Conservation (phyloP, 441 rosid genomes). For the Croton setiger region DNA sequence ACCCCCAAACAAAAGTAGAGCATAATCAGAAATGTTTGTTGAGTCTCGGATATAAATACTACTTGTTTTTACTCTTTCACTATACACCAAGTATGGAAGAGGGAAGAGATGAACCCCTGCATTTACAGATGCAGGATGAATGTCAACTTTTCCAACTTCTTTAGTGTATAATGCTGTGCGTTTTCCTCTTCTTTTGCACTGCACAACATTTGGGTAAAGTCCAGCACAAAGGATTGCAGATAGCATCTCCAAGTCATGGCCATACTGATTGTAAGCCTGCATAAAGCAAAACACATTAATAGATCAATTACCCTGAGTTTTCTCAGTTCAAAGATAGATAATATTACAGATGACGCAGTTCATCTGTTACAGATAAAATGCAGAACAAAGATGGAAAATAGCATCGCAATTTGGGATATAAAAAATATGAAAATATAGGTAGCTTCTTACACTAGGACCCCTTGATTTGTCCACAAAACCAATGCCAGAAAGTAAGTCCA, state of each 20-base stretch:
- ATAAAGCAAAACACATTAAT: slow-evolving; percentile 11
- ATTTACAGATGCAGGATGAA: slow-evolving; percentile 95
- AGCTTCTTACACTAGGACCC: slow-evolving; percentile 74
- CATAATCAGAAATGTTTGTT: slow-evolving; percentile 89
- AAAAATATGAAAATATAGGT: slow-evolving; percentile 16
- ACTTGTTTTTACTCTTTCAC: slow-evolving; percentile 86
- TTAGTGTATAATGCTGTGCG: slow-evolving; percentile 83
- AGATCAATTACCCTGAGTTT: slow-evolving; percentile 4
- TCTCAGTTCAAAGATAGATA: background rate
- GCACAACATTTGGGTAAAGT: slow-evolving; percentile 94
- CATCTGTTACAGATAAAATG: background rate
- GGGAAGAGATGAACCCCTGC: slow-evolving; percentile 74
- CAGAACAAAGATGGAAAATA: background rate
- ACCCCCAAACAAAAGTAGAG: slow-evolving; percentile 90
- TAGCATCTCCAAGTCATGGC: slow-evolving; percentile 86
- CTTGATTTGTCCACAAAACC: slow-evolving; percentile 87
- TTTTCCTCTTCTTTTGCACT: slow-evolving; percentile 95
- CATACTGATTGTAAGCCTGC: slow-evolving; percentile 83
- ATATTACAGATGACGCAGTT: background rate
- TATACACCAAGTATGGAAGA: slow-evolving; percentile 78
- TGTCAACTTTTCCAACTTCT: slow-evolving; percentile 94
- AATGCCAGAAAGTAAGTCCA: slow-evolving; percentile 73
- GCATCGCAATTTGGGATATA: background rate
- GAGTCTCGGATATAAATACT: slow-evolving; percentile 78
- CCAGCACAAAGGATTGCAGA: slow-evolving; percentile 90